phyloP scores from a whole-genome alignment of 176 grass and related monocot species.

The Musa acuminata region DNA sequence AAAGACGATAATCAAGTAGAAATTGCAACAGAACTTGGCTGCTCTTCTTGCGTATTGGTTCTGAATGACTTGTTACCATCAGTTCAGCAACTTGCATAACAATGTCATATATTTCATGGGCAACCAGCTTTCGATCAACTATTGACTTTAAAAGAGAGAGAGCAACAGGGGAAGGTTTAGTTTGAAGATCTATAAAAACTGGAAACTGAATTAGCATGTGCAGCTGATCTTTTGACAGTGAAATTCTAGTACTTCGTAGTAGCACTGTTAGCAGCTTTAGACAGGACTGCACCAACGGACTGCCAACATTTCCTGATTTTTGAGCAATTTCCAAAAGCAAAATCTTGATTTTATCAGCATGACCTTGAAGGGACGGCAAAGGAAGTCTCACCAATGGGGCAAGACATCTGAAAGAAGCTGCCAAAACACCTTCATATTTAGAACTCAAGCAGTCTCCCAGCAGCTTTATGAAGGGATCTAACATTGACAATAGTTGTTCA shows the following conservation, averaged over 20 bases:
- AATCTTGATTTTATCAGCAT: conserved; percentile 60
- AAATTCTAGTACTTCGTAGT: conserved; percentile 61
- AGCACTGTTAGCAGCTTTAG: conserved; percentile 68
- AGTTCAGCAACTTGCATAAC: conserved; percentile 67
- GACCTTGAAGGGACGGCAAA: conserved; percentile 63
- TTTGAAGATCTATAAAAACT: conserved; percentile 86
- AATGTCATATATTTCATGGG: conserved; percentile 90
- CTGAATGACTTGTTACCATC: conserved; percentile 75
- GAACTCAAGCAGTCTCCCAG: conserved; percentile 64
- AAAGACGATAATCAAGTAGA: conserved; percentile 76
- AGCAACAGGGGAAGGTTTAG: conserved; percentile 73
- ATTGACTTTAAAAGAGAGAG: conserved; percentile 86
- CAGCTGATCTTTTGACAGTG: conserved; percentile 72
- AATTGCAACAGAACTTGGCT: conserved; percentile 84
- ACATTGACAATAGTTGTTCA: conserved; percentile 54
- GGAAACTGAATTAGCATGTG: conserved; percentile 63
- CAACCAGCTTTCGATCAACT: conserved; percentile 66
- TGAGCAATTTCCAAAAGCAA: conserved; percentile 78
- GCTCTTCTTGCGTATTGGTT: conserved; percentile 67
- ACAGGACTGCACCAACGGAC: conserved; percentile 67
- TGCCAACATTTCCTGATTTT: conserved; percentile 61
- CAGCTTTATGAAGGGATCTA: conserved; percentile 81
- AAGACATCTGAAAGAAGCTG: conserved; percentile 72
- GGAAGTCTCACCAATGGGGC: conserved; percentile 64
- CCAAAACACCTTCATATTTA: conserved; percentile 72